Percentiles rank a stretch among this genome's conserved stretches.
Evolutionary conservation across 2,329 filamentous ascomycete species (phyloP).

Genomic region (Aureobasidium leucospermi): DNA sequence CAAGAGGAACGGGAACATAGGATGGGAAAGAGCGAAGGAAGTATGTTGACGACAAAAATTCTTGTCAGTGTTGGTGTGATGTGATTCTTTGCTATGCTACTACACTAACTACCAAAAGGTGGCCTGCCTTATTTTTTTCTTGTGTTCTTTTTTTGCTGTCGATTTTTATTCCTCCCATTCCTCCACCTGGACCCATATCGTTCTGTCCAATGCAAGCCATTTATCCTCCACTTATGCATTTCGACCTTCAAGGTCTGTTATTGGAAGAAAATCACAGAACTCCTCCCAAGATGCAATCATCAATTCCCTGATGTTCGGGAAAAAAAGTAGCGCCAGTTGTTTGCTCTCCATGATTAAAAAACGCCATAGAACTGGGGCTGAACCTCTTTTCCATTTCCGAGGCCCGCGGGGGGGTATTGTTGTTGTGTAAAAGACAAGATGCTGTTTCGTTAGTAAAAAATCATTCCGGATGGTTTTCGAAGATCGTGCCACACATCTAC

Average conservation of each 20-base stretch:
- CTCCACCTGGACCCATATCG: not conserved
- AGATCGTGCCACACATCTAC: not conserved
- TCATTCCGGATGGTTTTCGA: slow-evolving; percentile 4
- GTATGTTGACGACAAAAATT: not conserved
- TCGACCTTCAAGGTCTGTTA: not conserved
- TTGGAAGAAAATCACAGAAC: not conserved
- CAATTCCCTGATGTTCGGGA: not conserved
- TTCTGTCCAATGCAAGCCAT: not conserved
- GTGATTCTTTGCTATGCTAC: slow-evolving; percentile 4
- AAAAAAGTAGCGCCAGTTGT: not conserved
- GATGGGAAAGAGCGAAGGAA: no score
- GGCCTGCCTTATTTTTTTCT: not conserved
- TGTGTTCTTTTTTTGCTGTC: not conserved
- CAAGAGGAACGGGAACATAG: no score
- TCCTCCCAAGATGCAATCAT: not conserved
- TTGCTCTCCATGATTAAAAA: not conserved
- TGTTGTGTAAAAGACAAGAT: not conserved
- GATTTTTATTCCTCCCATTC: not conserved
- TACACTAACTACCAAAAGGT: slow-evolving; percentile 5
- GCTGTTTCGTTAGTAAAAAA: slow-evolving; percentile 11
- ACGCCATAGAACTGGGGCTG: not conserved
- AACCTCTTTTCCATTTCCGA: not conserved
- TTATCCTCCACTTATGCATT: not conserved
- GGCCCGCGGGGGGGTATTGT: slow-evolving; percentile 4
- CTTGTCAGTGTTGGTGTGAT: not conserved